These are phyloP conservation scores for Fusarium nodosum DNA, from an alignment of 2,329 filamentous ascomycete species.

Conservation along the genomic window DNA sequence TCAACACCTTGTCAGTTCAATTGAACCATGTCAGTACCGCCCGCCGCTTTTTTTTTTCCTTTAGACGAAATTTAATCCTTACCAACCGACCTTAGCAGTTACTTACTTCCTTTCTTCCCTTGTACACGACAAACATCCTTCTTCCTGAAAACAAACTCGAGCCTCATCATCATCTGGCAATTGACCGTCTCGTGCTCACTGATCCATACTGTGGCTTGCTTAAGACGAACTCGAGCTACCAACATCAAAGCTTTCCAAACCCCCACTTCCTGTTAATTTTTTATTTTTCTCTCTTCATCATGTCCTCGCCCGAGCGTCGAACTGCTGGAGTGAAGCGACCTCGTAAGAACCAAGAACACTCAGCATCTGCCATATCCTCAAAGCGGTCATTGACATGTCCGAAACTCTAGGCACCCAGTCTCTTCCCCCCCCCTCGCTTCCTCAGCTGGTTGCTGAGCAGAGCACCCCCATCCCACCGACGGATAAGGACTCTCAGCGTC, in stretches of 20 bases:
- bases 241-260: slow-evolving; percentile 23
- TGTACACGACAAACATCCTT: slow-evolving; percentile 15
- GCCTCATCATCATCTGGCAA: not conserved
- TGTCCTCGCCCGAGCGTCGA: slow-evolving; percentile 59
- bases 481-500: slow-evolving; percentile 90
- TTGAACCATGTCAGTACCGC: slow-evolving; percentile 3
- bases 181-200: slow-evolving; percentile 6
- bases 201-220: slow-evolving; percentile 24
- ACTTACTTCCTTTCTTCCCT: slow-evolving; percentile 11
- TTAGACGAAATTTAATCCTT: slow-evolving; percentile 28
- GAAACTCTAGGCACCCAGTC: slow-evolving; percentile 83
- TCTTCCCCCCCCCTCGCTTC: slow-evolving; percentile 89
- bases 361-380: slow-evolving; percentile 5
- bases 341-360: slow-evolving; percentile 53
- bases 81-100: not conserved
- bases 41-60: slow-evolving; percentile 18
- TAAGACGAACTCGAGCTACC: slow-evolving; percentile 19
- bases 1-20: slow-evolving; percentile 35
- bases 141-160: slow-evolving; percentile 2
- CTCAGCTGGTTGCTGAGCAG: slow-evolving; percentile 93
- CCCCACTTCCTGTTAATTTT: slow-evolving; percentile 22
- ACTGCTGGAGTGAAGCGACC: slow-evolving; percentile 59
- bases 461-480: slow-evolving; percentile 83
- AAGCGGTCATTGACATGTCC: slow-evolving; percentile 36
- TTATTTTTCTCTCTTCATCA: slow-evolving; percentile 41